A percentile compares a stretch with the other conserved stretches of the same genome.
Evolutionary conservation across 192 early-diverging fungal genomes (phyloP).

Genomic region (Backusella circina): DNA sequence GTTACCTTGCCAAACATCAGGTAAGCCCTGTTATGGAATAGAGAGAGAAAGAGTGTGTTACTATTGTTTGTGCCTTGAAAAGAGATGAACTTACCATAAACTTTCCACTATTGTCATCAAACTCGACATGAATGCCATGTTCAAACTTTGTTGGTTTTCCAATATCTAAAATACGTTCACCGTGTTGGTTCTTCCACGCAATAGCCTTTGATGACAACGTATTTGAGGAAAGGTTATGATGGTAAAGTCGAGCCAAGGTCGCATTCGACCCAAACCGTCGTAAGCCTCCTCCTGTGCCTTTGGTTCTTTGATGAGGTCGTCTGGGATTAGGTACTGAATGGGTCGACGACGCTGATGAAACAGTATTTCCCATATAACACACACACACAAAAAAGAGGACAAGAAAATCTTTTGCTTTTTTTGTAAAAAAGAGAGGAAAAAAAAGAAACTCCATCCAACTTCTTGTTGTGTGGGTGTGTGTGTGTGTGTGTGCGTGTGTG

Average conservation of each 20-base stretch:
- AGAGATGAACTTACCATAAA: constrained; percentile 37
- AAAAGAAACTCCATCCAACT: too few species aligned
- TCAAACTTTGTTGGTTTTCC: constrained; percentile 53
- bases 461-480: too few species aligned
- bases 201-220: constrained; percentile 1
- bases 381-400: neutral
- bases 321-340: constrained; percentile 1
- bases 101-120: constrained; percentile 41
- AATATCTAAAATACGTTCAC: constrained; percentile 47
- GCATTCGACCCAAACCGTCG: neutral
- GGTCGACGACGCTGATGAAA: neutral
- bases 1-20: constrained; percentile 51
- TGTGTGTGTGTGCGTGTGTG: too few species aligned
- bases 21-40: constrained; percentile 38
- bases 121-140: constrained; percentile 57
- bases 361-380: neutral
- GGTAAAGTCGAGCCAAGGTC: neutral
- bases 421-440: neutral
- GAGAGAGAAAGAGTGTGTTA: neutral
- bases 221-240: neutral
- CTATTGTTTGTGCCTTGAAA: neutral
- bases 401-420: neutral
- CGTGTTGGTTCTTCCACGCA: constrained; percentile 1
- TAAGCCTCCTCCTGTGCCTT: neutral
- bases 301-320: neutral